Base-by-base conservation (phyloP, 805 yeast genomes). In the Ogataea chonburiensis region DNA sequence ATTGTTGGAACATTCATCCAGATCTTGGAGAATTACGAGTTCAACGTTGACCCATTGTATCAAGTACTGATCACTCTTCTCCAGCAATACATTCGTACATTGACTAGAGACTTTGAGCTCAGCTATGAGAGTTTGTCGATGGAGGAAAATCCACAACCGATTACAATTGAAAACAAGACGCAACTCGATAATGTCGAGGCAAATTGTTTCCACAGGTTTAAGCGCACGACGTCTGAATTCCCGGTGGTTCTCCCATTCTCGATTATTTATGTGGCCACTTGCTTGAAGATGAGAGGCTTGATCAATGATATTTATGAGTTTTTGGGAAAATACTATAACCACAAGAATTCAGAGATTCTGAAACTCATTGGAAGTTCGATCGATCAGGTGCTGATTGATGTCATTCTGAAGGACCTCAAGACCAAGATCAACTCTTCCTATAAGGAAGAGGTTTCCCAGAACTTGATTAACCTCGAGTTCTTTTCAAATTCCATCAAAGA, bases 391-490 rank as follows among this genome's bases (percentile, higher is more conserved):
- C 67, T 89, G 43, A 71, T 75, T 13, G 72, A 75, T 28, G 75
- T 85, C 2, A 83, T 91, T 1, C 73, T 86, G 48, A 68, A 68
- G 25, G 76, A 80, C 42, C 75, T 85, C 31, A 70, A 75, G 38
- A 69, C 71, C 10, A 77, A 79, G 42, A 71, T 83, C 31, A 73
- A 77, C 47, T 72, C 88, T 2, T 75, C 81, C 9, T 84, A 88
- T 44, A 85, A 95, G 54, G 98, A 91, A 60, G 89, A 87, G 47
- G 74, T 87, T 17, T 82, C 96, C 0, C 98, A 93, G 64, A 86
- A 86, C 47, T 70, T 86, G 47, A 82, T 93, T 40, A 88, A 93
- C 57, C 66, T 91, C 51, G 96, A 91, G 55, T 86, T 85, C 57
- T 91, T 89, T 58, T 71, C 85, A 26, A 77, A 71, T 49, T 86